Conservation (phyloP, 2,329 filamentous ascomycete species). For the Calonectria pseudoturangicola region DNA sequence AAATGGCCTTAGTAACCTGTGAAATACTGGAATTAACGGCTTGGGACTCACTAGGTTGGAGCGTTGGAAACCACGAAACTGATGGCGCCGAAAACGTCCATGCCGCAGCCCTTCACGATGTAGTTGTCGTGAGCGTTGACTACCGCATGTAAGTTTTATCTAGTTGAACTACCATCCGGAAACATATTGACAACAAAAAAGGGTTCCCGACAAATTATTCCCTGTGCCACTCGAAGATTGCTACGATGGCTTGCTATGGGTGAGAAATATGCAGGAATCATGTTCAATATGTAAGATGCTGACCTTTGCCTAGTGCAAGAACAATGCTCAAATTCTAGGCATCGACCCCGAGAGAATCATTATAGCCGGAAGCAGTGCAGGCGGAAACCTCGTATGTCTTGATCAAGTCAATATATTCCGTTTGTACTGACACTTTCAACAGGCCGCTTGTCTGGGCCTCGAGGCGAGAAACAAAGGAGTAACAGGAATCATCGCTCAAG, state of each 20-base stretch:
- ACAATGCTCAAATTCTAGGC: slow-evolving; percentile 42
- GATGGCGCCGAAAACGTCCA: slow-evolving; percentile 51
- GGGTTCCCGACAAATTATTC: slow-evolving; percentile 50
- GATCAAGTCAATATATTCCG: accelerated
- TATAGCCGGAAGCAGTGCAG: slow-evolving; percentile 48
- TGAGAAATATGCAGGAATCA: neutral
- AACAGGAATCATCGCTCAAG: slow-evolving; percentile 49
- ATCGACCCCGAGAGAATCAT: slow-evolving; percentile 48
- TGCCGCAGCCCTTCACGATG: slow-evolving; percentile 40
- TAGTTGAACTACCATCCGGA: neutral
- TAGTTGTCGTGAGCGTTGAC: slow-evolving; percentile 52
- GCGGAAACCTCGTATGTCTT: slow-evolving; percentile 44
- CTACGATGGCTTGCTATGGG: slow-evolving; percentile 52
- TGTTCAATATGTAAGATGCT: neutral
- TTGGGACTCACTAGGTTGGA: slow-evolving; percentile 41
- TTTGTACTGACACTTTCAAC: accelerated
- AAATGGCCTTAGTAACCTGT: neutral
- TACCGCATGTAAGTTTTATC: slow-evolving; percentile 44
- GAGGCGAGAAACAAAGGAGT: slow-evolving; percentile 38
- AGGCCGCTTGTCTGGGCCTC: slow-evolving; percentile 48
- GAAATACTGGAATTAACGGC: no score
- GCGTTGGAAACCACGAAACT: slow-evolving; percentile 49
- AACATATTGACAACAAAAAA: slow-evolving; percentile 8
- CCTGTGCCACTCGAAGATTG: slow-evolving; percentile 48
- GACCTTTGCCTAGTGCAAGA: slow-evolving; percentile 45